Base-by-base conservation (phyloP, 148 eudicot species). In the Camellia japonica region DNA sequence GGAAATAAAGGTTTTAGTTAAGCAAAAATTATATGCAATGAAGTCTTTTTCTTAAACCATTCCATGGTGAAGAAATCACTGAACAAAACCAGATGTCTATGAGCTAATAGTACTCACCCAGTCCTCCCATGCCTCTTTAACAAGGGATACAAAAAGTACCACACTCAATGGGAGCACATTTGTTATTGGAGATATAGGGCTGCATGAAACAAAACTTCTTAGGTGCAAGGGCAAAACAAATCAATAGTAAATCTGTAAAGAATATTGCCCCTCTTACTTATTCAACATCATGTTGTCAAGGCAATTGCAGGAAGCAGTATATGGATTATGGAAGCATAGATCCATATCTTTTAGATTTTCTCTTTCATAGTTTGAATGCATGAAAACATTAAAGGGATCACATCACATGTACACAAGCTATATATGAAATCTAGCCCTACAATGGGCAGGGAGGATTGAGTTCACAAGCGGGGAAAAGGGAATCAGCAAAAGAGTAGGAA, bases 121-220 rank as follows among this genome's bases (percentile, higher is more conserved):
- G 78, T 96, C 99, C 80, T 96, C 99, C 90, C 91, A 96, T 83
- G 98, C 98, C 81, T 96, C 99, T 87, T 93, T 96, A 76, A 93
- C 86, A 77, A 96, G 99, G 84, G 98, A 92, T 76, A 93, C 92
- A 82, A 92, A 73, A 84, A 96, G 97, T 89, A 96, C 98, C 74
- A 96, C 67, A 73, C 94, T 83, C 73, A 96, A 87, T 60, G 99
- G 99, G 76, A 92, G 88, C 86, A 96, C 98, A 84, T 96, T 93
- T 78, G 99, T 96, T 64, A 92, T 80, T 47, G 99, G 99, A 88
- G 95, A 90, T 79, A 96, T 98, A 79, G 99, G 99, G 85, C 99
- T 96, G 97, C 91, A 91, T 9, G 72, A 82, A 86, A 83, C 67
- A 77, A 83, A 79, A 87, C 70, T 60, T 69, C 73, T 86, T 64